Conservation (phyloP, 164 flowering plant species). For the Nymphaea thermarum region DNA sequence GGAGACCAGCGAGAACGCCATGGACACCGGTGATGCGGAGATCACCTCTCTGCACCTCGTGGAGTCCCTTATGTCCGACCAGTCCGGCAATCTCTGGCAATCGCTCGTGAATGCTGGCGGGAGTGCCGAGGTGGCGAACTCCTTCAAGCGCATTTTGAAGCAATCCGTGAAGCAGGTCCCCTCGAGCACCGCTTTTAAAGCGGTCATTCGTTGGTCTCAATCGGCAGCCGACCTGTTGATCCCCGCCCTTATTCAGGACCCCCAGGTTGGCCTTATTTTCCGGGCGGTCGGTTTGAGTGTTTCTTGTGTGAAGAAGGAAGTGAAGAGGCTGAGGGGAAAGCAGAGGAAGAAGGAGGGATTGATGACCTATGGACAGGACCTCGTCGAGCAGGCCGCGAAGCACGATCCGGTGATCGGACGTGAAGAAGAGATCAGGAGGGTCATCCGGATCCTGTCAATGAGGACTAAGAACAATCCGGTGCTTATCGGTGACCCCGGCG, state of each 20-base stretch:
- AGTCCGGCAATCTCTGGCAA: constrained; percentile 51
- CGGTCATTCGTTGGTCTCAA: constrained; percentile 58
- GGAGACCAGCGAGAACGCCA: constrained; percentile 75
- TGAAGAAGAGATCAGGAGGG: constrained; percentile 77
- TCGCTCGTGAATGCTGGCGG: constrained; percentile 41
- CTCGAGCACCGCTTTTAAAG: constrained; percentile 47
- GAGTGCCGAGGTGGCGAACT: constrained; percentile 42
- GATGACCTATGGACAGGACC: constrained; percentile 75
- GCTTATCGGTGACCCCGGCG: constrained; percentile 83
- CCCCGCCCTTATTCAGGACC: constrained; percentile 72
- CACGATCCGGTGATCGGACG: constrained; percentile 84
- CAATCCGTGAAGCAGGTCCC: constrained; percentile 54
- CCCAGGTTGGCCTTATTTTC: constrained; percentile 55
- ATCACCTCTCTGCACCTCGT: constrained; percentile 72
- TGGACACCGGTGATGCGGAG: constrained; percentile 53
- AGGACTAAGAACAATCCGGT: constrained; percentile 84
- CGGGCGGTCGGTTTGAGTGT: constrained; percentile 60
- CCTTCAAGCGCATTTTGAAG: constrained; percentile 54
- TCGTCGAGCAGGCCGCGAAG: constrained; percentile 76
- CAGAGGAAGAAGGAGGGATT: constrained; percentile 70
- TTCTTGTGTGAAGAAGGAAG: constrained; percentile 51
- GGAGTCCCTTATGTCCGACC: constrained; percentile 36
- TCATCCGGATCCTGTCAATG: constrained; percentile 55
- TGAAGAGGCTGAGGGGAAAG: constrained; percentile 75
- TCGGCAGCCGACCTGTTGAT: constrained; percentile 72